Evolutionary conservation across 331 rosid genomes (phyloP), one percentile per base, ranked within the genome.

Genomic region (Erythrophleum ivorense): DNA sequence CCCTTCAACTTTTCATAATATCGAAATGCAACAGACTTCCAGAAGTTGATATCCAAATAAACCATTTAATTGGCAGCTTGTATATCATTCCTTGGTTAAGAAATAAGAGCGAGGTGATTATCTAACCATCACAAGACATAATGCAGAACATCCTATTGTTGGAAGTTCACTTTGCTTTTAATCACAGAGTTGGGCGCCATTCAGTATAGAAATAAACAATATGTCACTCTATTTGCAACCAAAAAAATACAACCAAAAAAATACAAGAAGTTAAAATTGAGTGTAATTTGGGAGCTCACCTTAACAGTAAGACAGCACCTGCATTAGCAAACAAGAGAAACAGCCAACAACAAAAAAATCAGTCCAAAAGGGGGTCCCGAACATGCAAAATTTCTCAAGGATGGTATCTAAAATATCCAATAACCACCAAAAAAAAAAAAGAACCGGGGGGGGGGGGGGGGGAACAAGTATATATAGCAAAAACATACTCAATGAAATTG

Each of bases 301-400:
- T 96, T 93, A 64, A 93, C 99, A 19, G 99, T 96, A 67, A 96
- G 97, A 78, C 97, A 96, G 73, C 99, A 96, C 97, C 99, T 96
- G 92, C 87, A 87, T 81, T 76, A 33, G 78, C 77, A 84, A 83
- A 84, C 70, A 53, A 54, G 81, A 54, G 55, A 74, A 53, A 21
- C 59, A 19, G 18, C 66, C 1, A 12, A 11, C 0, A 38, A 38
- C 2, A 57, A 21, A 45, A 0, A 72, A 19, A 7, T 86, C 59
- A 87, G 83, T 71, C 49, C 73, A 33, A 11, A 7, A 52, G 15
- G 21, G 73, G 21, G 73, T 55, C 50, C 84, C 19, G 19, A 73
- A 64, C 1, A 43, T n/a, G 11, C 50, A 19, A n/a, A 58, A 43
- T 41, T 43, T 67, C 45, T 29, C 21, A 16, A 63, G 19, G 18